These are phyloP conservation scores for Pyrenophora seminiperda DNA, from an alignment of 2,329 filamentous ascomycete genomes.

Conservation along the genomic window DNA sequence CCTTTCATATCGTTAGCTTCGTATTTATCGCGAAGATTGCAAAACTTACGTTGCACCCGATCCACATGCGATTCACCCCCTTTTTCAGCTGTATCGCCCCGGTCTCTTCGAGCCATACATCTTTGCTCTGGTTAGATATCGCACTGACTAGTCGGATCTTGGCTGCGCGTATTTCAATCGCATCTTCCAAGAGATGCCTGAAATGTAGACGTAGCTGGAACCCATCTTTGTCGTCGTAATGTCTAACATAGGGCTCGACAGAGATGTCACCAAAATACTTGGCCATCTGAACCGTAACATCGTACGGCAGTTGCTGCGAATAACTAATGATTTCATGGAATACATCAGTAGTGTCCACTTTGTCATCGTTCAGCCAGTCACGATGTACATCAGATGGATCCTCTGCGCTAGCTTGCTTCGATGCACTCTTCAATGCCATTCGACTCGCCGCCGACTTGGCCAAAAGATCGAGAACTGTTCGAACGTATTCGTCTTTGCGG, in stretches of 20 bases:
- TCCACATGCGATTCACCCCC: slow-evolving; percentile 59
- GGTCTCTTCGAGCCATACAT: slow-evolving; percentile 67
- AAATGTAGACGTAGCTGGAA: slow-evolving; percentile 73
- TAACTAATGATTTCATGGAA: slow-evolving; percentile 54
- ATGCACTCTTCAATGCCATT: slow-evolving; percentile 33
- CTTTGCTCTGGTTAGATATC: slow-evolving; percentile 62
- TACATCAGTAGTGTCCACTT: slow-evolving; percentile 45
- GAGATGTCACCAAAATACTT: slow-evolving; percentile 75
- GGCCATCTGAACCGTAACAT: slow-evolving; percentile 70
- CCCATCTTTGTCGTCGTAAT: slow-evolving; percentile 73
- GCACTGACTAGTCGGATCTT: slow-evolving; percentile 67
- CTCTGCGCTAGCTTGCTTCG: slow-evolving; percentile 20
- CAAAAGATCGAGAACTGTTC: slow-evolving; percentile 74
- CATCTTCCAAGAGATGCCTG: slow-evolving; percentile 72
- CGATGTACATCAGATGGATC: slow-evolving; percentile 14
- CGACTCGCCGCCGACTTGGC: slow-evolving; percentile 62
- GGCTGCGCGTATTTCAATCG: slow-evolving; percentile 68
- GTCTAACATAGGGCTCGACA: slow-evolving; percentile 70
- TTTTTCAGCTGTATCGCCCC: slow-evolving; percentile 57
- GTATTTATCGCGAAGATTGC: background rate
- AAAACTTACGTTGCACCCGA: slow-evolving; percentile 53
- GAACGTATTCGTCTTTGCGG: slow-evolving; percentile 78
- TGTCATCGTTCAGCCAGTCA: slow-evolving; percentile 48
- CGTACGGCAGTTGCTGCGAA: slow-evolving; percentile 59
- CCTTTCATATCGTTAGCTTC: slow-evolving; percentile 52